These are phyloP conservation scores for Platanus orientalis DNA, from an alignment of 164 flowering plant species.

Conservation along the genomic window DNA sequence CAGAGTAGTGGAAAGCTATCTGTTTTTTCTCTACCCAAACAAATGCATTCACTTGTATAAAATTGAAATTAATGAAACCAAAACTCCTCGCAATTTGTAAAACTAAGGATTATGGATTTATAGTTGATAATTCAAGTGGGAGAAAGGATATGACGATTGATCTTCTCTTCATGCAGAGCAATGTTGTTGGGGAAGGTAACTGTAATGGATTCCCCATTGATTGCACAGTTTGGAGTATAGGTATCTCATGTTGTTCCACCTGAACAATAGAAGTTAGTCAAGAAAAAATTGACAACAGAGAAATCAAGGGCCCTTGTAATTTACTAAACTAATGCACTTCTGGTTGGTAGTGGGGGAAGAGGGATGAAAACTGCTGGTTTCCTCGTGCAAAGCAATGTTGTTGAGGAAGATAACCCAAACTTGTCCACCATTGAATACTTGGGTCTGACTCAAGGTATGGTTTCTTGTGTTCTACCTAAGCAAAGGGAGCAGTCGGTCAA, in stretches of 20 bases:
- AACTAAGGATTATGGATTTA: not conserved
- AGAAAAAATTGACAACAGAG: not conserved
- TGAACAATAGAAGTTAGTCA: conserved; percentile 1
- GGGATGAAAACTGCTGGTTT: not conserved
- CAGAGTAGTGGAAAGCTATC: not conserved
- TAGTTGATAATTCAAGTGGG: not conserved
- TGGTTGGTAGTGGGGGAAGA: not conserved
- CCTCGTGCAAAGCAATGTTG: not conserved
- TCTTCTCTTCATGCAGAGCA: not conserved
- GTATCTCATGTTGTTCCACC: not conserved
- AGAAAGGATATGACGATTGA: not conserved
- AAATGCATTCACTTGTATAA: too few relatives aligned
- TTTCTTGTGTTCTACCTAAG: not conserved
- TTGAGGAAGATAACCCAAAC: not conserved
- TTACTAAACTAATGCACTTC: conserved; percentile 3
- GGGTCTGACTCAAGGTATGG: not conserved
- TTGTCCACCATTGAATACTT: not conserved
- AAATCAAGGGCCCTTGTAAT: not conserved
- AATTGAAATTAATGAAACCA: not conserved
- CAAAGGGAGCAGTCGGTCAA: conserved; percentile 9
- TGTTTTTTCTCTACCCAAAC: not conserved
- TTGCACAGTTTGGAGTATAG: not conserved
- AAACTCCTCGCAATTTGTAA: not conserved
- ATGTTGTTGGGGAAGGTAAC: not conserved
- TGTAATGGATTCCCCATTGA: not conserved